phyloP scores from a whole-genome alignment of 495 filamentous ascomycete genomes.

The Penicillium flavigenum region DNA sequence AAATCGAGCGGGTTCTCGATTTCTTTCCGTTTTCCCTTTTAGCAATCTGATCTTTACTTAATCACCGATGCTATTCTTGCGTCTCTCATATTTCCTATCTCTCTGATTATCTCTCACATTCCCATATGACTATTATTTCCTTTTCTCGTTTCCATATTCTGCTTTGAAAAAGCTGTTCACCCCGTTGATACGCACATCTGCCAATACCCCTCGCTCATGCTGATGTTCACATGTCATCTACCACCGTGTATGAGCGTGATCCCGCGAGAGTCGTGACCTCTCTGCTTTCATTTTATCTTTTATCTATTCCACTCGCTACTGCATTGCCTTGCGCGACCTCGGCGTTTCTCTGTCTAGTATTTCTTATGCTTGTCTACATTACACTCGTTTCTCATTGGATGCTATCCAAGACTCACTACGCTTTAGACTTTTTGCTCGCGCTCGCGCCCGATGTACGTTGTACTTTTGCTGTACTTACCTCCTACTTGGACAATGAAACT shows the following conservation, averaged over 20 bases:
- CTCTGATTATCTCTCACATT: not conserved
- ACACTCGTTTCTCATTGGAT: not conserved
- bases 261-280: slow-evolving; percentile 2
- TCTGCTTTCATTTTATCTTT: not conserved
- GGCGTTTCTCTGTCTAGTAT: slow-evolving; percentile 17
- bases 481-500: slow-evolving; percentile 2
- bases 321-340: slow-evolving; percentile 15
- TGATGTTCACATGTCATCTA: not conserved
- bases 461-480: slow-evolving; percentile 3
- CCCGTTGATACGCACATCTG: slow-evolving; percentile 24
- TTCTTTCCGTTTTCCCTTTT: not conserved
- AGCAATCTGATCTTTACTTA: slow-evolving; percentile 8
- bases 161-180: slow-evolving; percentile 22
- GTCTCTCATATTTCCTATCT: slow-evolving; percentile 1
- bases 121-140: slow-evolving; percentile 5
- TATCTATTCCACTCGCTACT: slow-evolving; percentile 15
- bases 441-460: not conserved
- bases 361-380: not conserved
- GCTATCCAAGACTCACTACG: not conserved
- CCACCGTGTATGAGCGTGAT: not conserved
- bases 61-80: not conserved
- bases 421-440: not conserved
- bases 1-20: slow-evolving; percentile 26
- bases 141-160: slow-evolving; percentile 7
- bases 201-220: slow-evolving; percentile 24